phyloP scores from a whole-genome alignment of 352 stramenopile species.

The Phytophthora foliorum region DNA sequence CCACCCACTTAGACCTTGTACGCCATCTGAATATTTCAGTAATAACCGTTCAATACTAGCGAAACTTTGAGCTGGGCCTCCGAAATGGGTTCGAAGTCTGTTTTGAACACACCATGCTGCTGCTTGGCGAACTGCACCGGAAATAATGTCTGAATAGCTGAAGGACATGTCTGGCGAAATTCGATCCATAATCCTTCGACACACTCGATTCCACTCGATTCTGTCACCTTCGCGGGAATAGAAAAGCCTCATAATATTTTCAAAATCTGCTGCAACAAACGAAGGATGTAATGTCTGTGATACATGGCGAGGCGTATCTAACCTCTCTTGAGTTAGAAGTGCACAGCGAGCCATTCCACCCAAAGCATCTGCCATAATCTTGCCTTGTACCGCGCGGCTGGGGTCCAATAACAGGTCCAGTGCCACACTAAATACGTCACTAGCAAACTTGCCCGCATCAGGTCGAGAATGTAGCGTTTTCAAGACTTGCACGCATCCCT shows the following conservation, averaged over 20 bases:
- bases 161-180: not conserved
- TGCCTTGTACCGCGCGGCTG: constrained; percentile 12
- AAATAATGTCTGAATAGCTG: constrained; percentile 36
- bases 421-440: constrained; percentile 20
- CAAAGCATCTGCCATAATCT: constrained; percentile 16
- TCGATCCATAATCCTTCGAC: constrained; percentile 32
- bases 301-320: constrained; percentile 1
- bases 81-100: constrained; percentile 80
- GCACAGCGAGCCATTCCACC: constrained; percentile 24
- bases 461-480: constrained; percentile 22
- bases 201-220: constrained; percentile 51
- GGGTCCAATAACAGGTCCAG: constrained; percentile 40
- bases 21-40: constrained; percentile 40
- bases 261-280: constrained; percentile 61
- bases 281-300: constrained; percentile 29
- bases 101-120: constrained; percentile 79
- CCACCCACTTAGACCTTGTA: constrained; percentile 10
- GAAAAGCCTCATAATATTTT: constrained; percentile 51
- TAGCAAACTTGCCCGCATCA: constrained; percentile 23
- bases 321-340: constrained; percentile 28
- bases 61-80: constrained; percentile 81
- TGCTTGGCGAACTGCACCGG: constrained; percentile 54
- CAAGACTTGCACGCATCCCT: constrained; percentile 37
- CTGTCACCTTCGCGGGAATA: constrained; percentile 33
- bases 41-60: constrained; percentile 77